phyloP scores from a whole-genome alignment of 2,329 filamentous ascomycete species.

The Colletotrichum orbiculare region DNA sequence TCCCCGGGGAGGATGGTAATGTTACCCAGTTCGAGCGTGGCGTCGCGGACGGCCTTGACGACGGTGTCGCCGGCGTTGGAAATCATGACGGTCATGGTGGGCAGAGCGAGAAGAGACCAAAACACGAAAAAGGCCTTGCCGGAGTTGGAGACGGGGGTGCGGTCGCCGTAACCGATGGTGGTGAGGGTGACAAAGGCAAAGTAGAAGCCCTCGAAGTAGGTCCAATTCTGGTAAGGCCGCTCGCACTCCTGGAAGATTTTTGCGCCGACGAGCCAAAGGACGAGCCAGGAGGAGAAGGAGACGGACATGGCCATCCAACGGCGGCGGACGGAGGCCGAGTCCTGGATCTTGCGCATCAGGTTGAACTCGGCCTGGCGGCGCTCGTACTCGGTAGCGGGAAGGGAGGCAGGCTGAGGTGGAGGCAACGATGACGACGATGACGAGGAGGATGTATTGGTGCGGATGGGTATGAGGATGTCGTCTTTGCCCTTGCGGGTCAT shows the following conservation, averaged over 20 bases:
- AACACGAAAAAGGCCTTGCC: conserved; percentile 92
- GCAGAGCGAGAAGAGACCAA: conserved; percentile 87
- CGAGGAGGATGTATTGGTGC: conserved; percentile 11
- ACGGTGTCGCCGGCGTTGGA: conserved; percentile 87
- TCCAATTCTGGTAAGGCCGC: conserved; percentile 67
- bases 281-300: conserved; percentile 74
- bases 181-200: conserved; percentile 83
- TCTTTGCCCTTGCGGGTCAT: conserved; percentile 59
- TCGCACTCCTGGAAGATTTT: conserved; percentile 73
- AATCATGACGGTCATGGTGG: conserved; percentile 88
- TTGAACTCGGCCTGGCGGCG: conserved; percentile 78
- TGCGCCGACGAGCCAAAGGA: conserved; percentile 85
- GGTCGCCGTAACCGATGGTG: conserved; percentile 89
- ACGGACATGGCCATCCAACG: conserved; percentile 79
- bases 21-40: conserved; percentile 66
- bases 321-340: conserved; percentile 70
- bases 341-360: conserved; percentile 85
- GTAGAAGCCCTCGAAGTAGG: conserved; percentile 85
- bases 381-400: conserved; percentile 58
- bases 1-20: conserved; percentile 72
- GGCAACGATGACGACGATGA: not conserved
- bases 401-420: not conserved
- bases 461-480: conserved; percentile 62
- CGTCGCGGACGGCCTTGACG: conserved; percentile 69
- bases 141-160: conserved; percentile 79